A percentile compares a stretch with the other conserved stretches of the same genome.
These are phyloP conservation scores for Flaveria trinervia DNA, from an alignment of 129 eudicot genomes.

Conservation along the genomic window DNA sequence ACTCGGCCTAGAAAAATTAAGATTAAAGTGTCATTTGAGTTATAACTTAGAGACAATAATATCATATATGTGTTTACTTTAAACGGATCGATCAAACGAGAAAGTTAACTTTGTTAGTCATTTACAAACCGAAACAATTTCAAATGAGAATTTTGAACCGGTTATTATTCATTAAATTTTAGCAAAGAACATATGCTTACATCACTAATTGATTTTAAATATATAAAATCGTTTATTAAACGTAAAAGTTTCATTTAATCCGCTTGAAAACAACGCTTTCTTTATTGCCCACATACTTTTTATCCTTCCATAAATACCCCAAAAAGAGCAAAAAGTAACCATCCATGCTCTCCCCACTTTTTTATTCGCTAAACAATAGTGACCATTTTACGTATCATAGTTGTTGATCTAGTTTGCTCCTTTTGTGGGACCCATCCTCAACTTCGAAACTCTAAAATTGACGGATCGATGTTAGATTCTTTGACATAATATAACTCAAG, in stretches of 20 bases:
- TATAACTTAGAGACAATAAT: no score
- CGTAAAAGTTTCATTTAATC: not conserved
- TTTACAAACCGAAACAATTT: no score
- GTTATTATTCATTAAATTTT: not conserved
- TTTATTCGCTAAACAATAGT: not conserved
- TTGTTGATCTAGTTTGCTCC: not conserved
- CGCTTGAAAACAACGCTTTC: conserved; percentile 35
- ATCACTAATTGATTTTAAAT: not conserved
- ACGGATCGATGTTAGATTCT: not conserved
- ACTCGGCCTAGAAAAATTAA: no score
- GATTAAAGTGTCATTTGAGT: no score
- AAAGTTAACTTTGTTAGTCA: no score
- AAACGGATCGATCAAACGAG: no score
- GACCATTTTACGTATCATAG: not conserved
- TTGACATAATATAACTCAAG: not conserved
- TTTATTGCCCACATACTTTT: conserved; percentile 26
- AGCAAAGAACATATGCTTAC: not conserved
- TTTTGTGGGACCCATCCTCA: not conserved
- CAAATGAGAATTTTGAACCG: no score
- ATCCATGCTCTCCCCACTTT: not conserved
- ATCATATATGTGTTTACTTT: no score
- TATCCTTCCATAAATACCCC: conserved; percentile 18
- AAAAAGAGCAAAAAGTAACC: conserved; percentile 16
- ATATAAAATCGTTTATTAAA: not conserved
- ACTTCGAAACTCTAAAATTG: not conserved